A percentile compares a stretch with the other conserved stretches of the same genome.
phyloP scores from a whole-genome alignment of 441 rosid species.

The Gossypium lobatum region DNA sequence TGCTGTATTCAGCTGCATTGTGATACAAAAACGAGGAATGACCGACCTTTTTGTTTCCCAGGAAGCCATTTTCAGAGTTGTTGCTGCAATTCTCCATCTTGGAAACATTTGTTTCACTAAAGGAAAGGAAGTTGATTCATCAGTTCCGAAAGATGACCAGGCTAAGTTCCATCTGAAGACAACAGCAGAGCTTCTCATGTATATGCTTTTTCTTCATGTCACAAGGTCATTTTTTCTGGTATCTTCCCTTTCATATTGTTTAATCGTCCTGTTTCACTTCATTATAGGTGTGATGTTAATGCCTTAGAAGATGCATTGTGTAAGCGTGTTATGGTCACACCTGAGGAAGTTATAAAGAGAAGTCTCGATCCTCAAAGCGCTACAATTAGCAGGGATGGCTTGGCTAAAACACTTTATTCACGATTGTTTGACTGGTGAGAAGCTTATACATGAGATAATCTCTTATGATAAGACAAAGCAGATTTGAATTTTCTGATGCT shows the following conservation, averaged over 20 bases:
- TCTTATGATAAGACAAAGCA: conserved; percentile 7
- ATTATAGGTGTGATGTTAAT: conserved; percentile 18
- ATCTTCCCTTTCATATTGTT: conserved; percentile 12
- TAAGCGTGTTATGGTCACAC: conserved; percentile 36
- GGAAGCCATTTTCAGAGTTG: conserved; percentile 98
- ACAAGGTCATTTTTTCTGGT: neutral
- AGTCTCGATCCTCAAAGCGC: conserved; percentile 21
- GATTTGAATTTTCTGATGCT: neutral
- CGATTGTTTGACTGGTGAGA: conserved; percentile 21
- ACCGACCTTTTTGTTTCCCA: conserved; percentile 26
- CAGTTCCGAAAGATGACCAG: conserved; percentile 74
- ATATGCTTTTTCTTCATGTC: conserved; percentile 7
- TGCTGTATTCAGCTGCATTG: neutral
- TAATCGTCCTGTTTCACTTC: conserved; percentile 18
- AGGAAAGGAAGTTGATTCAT: conserved; percentile 84
- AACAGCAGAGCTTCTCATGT: conserved; percentile 94
- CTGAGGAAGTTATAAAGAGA: conserved; percentile 20
- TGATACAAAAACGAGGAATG: conserved; percentile 5
- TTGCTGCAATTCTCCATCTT: conserved; percentile 83
- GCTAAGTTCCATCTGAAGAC: conserved; percentile 82
- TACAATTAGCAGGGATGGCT: conserved; percentile 29
- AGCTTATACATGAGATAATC: conserved; percentile 19
- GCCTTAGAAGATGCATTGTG: conserved; percentile 21
- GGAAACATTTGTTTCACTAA: conserved; percentile 74
- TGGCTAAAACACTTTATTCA: conserved; percentile 53